Evolutionary conservation across 2,329 filamentous ascomycete species (phyloP).

Genomic region (Cytospora leucostoma): DNA sequence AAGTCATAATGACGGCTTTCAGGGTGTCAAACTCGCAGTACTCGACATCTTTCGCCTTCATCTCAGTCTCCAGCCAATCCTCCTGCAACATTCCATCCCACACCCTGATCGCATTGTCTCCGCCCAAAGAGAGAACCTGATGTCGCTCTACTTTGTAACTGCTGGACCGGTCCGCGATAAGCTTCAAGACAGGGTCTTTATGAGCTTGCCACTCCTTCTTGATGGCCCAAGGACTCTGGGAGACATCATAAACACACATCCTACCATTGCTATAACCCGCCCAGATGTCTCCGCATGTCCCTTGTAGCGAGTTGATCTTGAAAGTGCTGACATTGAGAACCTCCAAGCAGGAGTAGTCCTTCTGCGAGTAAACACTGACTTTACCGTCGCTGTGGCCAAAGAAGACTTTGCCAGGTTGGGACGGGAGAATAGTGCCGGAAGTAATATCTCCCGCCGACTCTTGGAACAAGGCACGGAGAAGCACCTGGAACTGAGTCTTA

Average conservation of each 20-base stretch:
- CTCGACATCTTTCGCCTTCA: slow-evolving; percentile 79
- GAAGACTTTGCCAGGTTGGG: slow-evolving; percentile 77
- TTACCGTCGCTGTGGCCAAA: slow-evolving; percentile 94
- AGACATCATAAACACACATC: slow-evolving; percentile 89
- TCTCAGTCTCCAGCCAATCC: slow-evolving; percentile 88
- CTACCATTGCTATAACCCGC: slow-evolving; percentile 92
- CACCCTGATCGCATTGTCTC: slow-evolving; percentile 78
- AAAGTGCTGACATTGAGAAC: slow-evolving; percentile 87
- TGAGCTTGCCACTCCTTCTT: slow-evolving; percentile 96
- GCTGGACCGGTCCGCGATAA: slow-evolving; percentile 77
- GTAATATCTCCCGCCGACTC: slow-evolving; percentile 83
- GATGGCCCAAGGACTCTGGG: slow-evolving; percentile 78
- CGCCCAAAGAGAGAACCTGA: slow-evolving; percentile 84
- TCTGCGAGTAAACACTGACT: slow-evolving; percentile 85
- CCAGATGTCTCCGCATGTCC: slow-evolving; percentile 84
- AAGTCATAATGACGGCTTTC: slow-evolving; percentile 80
- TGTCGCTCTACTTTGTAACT: slow-evolving; percentile 82
- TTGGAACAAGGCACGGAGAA: slow-evolving; percentile 69
- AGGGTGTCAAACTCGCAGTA: slow-evolving; percentile 87
- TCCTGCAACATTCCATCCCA: slow-evolving; percentile 95
- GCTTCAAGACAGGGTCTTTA: slow-evolving; percentile 74
- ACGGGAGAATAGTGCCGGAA: slow-evolving; percentile 74
- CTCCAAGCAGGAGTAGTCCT: slow-evolving; percentile 74
- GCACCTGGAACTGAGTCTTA: slow-evolving; percentile 71
- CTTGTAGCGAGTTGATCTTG: slow-evolving; percentile 87